Percentiles rank a stretch among this genome's conserved stretches.
phyloP scores from a whole-genome alignment of 768 basidiomycete species.

The Phylloporus sp. region DNA sequence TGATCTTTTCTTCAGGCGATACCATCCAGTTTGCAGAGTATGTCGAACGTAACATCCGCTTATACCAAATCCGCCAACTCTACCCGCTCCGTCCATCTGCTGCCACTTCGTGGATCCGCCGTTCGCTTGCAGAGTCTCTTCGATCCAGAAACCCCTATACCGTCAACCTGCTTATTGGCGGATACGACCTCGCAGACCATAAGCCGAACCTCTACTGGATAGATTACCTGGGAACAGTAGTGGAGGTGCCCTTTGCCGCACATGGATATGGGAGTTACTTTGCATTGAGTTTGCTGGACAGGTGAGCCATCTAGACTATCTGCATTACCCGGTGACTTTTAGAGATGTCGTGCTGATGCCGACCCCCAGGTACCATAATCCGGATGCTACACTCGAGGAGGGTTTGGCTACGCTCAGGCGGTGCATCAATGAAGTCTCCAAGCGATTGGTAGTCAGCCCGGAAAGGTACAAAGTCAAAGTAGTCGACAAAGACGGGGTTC shows the following conservation, averaged over 20 bases:
- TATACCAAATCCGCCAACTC: conserved; percentile 94
- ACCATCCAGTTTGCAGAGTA: conserved; percentile 96
- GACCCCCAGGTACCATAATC: conserved; percentile 76
- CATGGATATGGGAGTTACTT: conserved; percentile 97
- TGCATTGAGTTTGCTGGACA: conserved; percentile 85
- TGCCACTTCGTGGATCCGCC: conserved; percentile 93
- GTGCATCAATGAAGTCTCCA: conserved; percentile 85
- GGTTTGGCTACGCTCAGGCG: conserved; percentile 79
- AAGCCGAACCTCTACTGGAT: conserved; percentile 89
- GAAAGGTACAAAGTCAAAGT: conserved; percentile 86
- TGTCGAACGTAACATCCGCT: conserved; percentile 90
- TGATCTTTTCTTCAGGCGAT: conserved; percentile 58
- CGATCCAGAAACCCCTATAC: conserved; percentile 85
- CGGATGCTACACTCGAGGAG: conserved; percentile 79
- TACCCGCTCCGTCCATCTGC: conserved; percentile 86
- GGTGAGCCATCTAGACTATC: conserved; percentile 41
- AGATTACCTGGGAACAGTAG: conserved; percentile 90
- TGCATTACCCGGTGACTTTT: not conserved
- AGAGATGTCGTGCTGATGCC: not conserved
- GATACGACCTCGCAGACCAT: conserved; percentile 76
- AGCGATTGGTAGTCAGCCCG: conserved; percentile 75
- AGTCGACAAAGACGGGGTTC: conserved; percentile 87
- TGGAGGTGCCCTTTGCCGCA: conserved; percentile 86
- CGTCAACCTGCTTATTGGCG: conserved; percentile 91
- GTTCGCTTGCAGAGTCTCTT: conserved; percentile 82